Evolutionary conservation across 345 rosid species (phyloP).

Genomic region (Pugionium cornutum): DNA sequence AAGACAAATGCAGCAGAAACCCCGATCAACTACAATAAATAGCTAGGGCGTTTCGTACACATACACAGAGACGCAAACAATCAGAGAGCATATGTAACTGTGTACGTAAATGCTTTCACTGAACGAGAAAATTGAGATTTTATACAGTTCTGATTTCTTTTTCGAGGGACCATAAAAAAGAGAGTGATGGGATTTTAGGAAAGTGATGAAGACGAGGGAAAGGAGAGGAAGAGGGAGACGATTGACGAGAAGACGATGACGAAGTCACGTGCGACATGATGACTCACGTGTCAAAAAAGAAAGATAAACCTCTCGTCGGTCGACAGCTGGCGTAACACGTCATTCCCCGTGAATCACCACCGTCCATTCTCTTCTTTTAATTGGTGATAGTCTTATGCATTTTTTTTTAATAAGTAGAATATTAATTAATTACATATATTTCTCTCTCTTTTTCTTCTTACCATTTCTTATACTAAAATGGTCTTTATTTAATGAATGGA

Average conservation of each 20-base stretch:
- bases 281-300: conserved; percentile 58
- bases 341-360: conserved; percentile 54
- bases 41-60: conserved; percentile 17
- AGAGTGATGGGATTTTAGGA: conserved; percentile 34
- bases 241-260: conserved; percentile 34
- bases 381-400: conserved; percentile 22
- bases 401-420: too few species aligned
- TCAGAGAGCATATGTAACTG: conserved; percentile 23
- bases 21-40: conserved; percentile 23
- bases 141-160: conserved; percentile 2
- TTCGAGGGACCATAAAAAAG: neutral
- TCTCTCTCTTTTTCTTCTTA: neutral
- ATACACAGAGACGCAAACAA: neutral
- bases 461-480: neutral
- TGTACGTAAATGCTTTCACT: neutral
- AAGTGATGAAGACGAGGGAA: conserved; percentile 40
- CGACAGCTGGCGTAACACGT: conserved; percentile 57
- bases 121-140: neutral
- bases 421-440: neutral
- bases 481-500: neutral
- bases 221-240: conserved; percentile 30
- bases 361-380: conserved; percentile 18
- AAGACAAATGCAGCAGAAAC: conserved; percentile 21
- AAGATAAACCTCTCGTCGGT: conserved; percentile 51
- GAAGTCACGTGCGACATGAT: conserved; percentile 42